Evolutionary conservation across 495 filamentous ascomycete species (phyloP).

Genomic region (Xylaria intraflava): DNA sequence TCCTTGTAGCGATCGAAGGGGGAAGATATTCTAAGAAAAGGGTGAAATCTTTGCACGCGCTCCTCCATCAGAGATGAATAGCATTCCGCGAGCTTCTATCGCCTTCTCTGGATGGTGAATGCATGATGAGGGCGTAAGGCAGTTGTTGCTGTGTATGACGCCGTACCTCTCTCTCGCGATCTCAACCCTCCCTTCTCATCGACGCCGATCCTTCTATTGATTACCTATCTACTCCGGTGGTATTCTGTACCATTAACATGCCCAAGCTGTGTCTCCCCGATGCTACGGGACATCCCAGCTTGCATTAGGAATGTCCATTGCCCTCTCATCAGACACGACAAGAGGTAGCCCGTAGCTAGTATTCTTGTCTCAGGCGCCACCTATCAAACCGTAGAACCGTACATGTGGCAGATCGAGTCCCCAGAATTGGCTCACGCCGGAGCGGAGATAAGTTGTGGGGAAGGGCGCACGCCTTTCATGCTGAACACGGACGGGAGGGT

Average conservation of each 20-base stretch:
- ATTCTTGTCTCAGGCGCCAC: background rate
- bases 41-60: background rate
- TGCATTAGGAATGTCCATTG: no score
- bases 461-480: constrained; percentile 1
- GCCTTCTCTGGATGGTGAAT: background rate
- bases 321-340: no score
- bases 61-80: background rate
- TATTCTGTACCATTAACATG: constrained; percentile 1
- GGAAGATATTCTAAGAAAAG: background rate
- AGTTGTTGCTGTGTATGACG: background rate
- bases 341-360: background rate
- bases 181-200: background rate
- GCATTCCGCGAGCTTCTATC: background rate
- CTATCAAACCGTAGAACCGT: background rate
- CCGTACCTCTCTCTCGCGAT: background rate
- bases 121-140: background rate
- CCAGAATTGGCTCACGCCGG: background rate
- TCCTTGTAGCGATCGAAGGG: background rate
- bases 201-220: background rate
- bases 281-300: background rate
- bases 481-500: background rate
- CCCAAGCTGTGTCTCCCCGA: background rate
- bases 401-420: background rate
- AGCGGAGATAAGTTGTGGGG: constrained; percentile 7
- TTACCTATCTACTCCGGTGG: background rate